Evolutionary conservation across 2,329 filamentous ascomycete genomes (phyloP), one percentile per base, ranked within the genome.

Genomic region (Fusarium foetens): DNA sequence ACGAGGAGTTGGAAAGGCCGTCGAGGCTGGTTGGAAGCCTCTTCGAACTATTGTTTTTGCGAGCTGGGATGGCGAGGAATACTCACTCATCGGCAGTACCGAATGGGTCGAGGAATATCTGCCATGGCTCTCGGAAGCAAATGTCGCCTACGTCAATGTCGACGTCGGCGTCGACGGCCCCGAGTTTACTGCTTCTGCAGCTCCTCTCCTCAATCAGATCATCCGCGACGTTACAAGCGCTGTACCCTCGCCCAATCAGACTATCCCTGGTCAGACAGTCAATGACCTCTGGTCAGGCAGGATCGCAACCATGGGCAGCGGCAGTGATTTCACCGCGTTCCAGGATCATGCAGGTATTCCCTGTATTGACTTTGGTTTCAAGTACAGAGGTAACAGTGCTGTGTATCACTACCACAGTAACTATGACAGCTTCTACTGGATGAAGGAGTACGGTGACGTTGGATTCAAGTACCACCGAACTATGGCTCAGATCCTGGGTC

Each of bases 71-170:
- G 92, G 91, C 36, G 92, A 94, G 81, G 94, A 97, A 81, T 97
- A 97, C 73, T 94, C 93, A 1, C 86, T 97, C 9, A 81, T 97
- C 19, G 95, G 95, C 8, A 94, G 91, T 58, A 97, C 95, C 0
- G 95, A 97, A 79, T 97, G 94, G 94, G 94, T 97, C 0, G 94
- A 97, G 79, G 94, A 97, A 73, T 94, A 93, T 76, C 82, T 97
- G 0, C 92, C 93, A 0, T 97, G 94, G 94, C 87, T 97, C 17
- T 86, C 87, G 5, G 86, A 86, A 8, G 87, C 92, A 43, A 92
- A 91, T 63, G 88, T 97, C 21, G 94, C 94, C 14, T 97, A 97
- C 77, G 82, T 97, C 70, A 97, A 97, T 80, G 90, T 97, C 62
- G 95, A 97, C 75, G 90, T 94, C 10, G 93, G 91, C 35, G 87